phyloP scores from a whole-genome alignment of 139 green algal genomes.

The Chlorella ohadii region DNA sequence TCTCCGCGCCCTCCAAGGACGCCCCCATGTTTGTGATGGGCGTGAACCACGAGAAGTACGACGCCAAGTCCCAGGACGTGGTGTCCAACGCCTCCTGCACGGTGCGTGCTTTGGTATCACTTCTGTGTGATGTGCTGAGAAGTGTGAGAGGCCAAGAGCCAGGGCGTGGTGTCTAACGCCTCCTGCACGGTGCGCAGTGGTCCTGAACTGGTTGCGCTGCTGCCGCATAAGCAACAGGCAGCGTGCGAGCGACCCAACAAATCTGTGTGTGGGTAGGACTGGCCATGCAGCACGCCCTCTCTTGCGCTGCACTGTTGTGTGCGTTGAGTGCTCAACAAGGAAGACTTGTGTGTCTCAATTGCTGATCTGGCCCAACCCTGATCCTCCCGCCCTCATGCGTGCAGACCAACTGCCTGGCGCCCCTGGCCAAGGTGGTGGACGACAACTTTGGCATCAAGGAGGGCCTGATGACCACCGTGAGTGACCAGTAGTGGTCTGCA shows the following conservation, averaged over 20 bases:
- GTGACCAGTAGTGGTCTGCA: background rate
- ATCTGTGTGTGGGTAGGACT: too few relatives aligned
- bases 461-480: slow-evolving; percentile 92
- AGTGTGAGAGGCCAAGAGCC: slow-evolving; percentile 80
- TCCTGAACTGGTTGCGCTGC: too few relatives aligned
- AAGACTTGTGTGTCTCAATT: too few relatives aligned
- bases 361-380: too few relatives aligned
- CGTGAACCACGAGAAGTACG: slow-evolving; percentile 92
- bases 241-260: too few relatives aligned
- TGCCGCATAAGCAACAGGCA: too few relatives aligned
- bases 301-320: background rate
- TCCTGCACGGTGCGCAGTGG: slow-evolving; percentile 92
- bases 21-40: slow-evolving; percentile 97
- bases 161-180: slow-evolving; percentile 92
- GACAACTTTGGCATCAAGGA: slow-evolving; percentile 87
- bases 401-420: slow-evolving; percentile 96
- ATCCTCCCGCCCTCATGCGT: too few relatives aligned
- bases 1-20: slow-evolving; percentile 91
- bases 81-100: slow-evolving; percentile 97
- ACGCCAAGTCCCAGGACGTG: slow-evolving; percentile 75
- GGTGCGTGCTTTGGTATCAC: background rate
- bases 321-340: too few relatives aligned
- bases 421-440: slow-evolving; percentile 94
- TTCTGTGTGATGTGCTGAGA: slow-evolving; percentile 43
- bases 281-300: too few relatives aligned